phyloP scores from a whole-genome alignment of 495 filamentous ascomycete genomes.

The Xylaria telfairii region DNA sequence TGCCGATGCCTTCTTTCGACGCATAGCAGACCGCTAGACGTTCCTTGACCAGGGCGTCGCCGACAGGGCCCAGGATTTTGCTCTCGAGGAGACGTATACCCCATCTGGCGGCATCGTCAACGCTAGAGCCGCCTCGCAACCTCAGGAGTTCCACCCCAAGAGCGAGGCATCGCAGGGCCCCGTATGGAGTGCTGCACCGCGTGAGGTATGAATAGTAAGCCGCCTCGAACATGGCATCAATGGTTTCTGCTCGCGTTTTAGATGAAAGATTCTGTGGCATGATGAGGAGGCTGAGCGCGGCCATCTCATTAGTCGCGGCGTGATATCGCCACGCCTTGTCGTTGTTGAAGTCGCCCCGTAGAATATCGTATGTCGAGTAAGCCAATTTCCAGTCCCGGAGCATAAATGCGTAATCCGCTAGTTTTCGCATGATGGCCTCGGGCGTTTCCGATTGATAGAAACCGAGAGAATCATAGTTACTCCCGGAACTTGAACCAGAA shows the following conservation, averaged over 20 bases:
- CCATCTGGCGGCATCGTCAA: conserved; percentile 89
- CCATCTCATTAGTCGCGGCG: conserved; percentile 92
- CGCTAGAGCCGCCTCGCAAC: conserved; percentile 74
- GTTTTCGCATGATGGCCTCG: conserved; percentile 89
- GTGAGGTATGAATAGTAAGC: conserved; percentile 91
- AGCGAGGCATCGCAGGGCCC: conserved; percentile 76
- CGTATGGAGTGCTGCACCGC: conserved; percentile 75
- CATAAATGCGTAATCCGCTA: conserved; percentile 96
- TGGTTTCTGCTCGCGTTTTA: conserved; percentile 75
- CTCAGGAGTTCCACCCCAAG: conserved; percentile 82
- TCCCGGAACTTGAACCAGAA: conserved; percentile 44
- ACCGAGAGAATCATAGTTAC: conserved; percentile 83
- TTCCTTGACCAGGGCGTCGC: conserved; percentile 81
- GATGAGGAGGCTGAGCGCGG: conserved; percentile 79
- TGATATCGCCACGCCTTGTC: conserved; percentile 98
- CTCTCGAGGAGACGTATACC: conserved; percentile 79
- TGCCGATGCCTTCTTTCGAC: conserved; percentile 67
- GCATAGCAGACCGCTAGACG: conserved; percentile 84
- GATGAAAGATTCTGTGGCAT: conserved; percentile 71
- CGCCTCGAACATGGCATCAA: conserved; percentile 85
- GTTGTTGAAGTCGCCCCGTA: conserved; percentile 85
- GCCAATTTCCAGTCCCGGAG: conserved; percentile 94
- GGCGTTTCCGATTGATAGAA: conserved; percentile 84
- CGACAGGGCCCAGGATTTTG: conserved; percentile 72
- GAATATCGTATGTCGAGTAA: conserved; percentile 85